These are phyloP conservation scores for Notholithocarpus densiflorus DNA, from an alignment of 306 rosid genomes.

Conservation along the genomic window DNA sequence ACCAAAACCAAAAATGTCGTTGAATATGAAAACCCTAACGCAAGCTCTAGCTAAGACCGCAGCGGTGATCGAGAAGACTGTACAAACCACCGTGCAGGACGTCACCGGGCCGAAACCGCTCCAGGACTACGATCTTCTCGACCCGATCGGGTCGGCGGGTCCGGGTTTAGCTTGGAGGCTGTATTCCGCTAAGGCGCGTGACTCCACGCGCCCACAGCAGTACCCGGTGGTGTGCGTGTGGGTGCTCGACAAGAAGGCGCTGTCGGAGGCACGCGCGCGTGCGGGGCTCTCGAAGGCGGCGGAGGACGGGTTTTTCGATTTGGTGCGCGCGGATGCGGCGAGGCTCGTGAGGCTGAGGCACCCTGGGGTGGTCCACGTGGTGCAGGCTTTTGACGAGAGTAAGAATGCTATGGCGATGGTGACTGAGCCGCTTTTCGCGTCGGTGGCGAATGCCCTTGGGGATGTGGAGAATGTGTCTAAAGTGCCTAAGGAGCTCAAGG, in stretches of 20 bases:
- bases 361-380: slow-evolving; percentile 93
- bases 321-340: slow-evolving; percentile 78
- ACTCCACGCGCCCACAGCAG: slow-evolving; percentile 74
- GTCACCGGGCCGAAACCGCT: slow-evolving; percentile 96
- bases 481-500: slow-evolving; percentile 85
- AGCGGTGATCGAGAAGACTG: slow-evolving; percentile 86
- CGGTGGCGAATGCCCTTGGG: slow-evolving; percentile 86
- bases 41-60: slow-evolving; percentile 99
- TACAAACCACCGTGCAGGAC: slow-evolving; percentile 90
- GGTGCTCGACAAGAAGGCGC: slow-evolving; percentile 76
- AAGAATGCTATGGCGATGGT: slow-evolving; percentile 99
- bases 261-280: slow-evolving; percentile 67
- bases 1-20: slow-evolving; percentile 42
- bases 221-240: slow-evolving; percentile 88
- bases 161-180: slow-evolving; percentile 84
- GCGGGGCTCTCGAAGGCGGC: slow-evolving; percentile 74
- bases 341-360: slow-evolving; percentile 83
- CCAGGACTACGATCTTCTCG: slow-evolving; percentile 85
- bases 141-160: slow-evolving; percentile 97
- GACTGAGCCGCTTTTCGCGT: slow-evolving; percentile 90
- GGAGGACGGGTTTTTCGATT: slow-evolving; percentile 77
- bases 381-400: slow-evolving; percentile 91
- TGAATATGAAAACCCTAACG: slow-evolving; percentile 92
- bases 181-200: slow-evolving; percentile 77
- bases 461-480: slow-evolving; percentile 55